Conservation (phyloP, 495 filamentous ascomycete genomes). For the Xylaria sp. region DNA sequence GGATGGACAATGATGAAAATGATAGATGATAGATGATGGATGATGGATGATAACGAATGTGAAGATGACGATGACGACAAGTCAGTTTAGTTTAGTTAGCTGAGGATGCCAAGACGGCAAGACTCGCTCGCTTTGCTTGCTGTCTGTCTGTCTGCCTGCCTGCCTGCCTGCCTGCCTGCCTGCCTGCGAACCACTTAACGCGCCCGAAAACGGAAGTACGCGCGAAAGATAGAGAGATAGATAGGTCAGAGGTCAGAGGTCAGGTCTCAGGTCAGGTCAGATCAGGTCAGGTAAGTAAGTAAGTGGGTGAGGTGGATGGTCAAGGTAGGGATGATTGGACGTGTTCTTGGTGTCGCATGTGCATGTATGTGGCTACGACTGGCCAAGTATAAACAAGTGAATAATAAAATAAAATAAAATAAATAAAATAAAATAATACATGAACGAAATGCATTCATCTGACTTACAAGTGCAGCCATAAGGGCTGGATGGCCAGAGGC, state of each 20-base stretch:
- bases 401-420: too few species aligned
- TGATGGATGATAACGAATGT: not conserved
- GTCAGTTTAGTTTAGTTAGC: not conserved
- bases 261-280: too few species aligned
- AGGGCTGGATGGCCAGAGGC: not conserved
- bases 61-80: not conserved
- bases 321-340: not conserved
- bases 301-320: not conserved
- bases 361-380: not conserved
- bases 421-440: too few species aligned
- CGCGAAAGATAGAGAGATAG: too few species aligned
- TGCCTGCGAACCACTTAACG: not conserved
- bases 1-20: too few species aligned
- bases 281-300: too few species aligned
- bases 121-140: not conserved
- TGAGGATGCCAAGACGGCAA: not conserved
- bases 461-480: constrained; percentile 60
- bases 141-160: too few species aligned
- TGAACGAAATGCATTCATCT: not conserved
- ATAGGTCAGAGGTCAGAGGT: too few species aligned
- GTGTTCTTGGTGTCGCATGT: not conserved
- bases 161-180: not conserved
- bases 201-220: not conserved
- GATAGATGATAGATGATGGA: too few species aligned
- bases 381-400: too few species aligned